Percentiles rank a stretch among this genome's conserved stretches.
Conservation (phyloP, 2,329 filamentous ascomycete species). For the Coniochaeta sp. region DNA sequence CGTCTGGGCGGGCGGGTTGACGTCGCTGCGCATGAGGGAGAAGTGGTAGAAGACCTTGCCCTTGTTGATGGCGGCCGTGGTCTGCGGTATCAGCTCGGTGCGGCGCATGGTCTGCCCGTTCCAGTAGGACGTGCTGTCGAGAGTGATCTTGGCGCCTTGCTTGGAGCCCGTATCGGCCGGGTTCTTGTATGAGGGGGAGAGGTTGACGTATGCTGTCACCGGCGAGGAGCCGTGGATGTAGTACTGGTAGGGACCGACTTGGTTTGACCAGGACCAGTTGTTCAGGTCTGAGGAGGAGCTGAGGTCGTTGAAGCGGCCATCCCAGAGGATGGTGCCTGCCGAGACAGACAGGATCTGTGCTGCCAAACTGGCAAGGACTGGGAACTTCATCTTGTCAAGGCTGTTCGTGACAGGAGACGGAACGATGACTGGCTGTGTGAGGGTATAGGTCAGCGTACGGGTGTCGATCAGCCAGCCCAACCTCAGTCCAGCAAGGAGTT, state of each 20-base stretch:
- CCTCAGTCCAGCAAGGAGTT: neutral
- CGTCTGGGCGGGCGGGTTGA: slow-evolving; percentile 47
- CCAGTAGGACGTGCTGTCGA: slow-evolving; percentile 54
- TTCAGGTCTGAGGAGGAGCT: slow-evolving; percentile 40
- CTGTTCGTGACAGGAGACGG: neutral
- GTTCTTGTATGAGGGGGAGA: slow-evolving; percentile 51
- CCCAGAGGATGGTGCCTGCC: slow-evolving; percentile 47
- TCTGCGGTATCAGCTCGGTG: slow-evolving; percentile 63
- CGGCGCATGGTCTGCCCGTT: slow-evolving; percentile 61
- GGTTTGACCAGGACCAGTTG: slow-evolving; percentile 55
- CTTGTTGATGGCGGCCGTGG: slow-evolving; percentile 48
- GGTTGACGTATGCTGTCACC: slow-evolving; percentile 49
- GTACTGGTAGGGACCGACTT: slow-evolving; percentile 60
- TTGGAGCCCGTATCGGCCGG: slow-evolving; percentile 47
- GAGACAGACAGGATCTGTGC: slow-evolving; percentile 12
- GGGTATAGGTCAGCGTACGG: neutral
- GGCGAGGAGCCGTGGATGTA: slow-evolving; percentile 58
- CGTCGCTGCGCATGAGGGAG: slow-evolving; percentile 45
- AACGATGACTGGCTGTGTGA: neutral
- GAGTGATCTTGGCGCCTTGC: slow-evolving; percentile 58
- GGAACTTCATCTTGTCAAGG: slow-evolving; percentile 13
- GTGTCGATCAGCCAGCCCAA: neutral
- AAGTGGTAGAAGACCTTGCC: slow-evolving; percentile 64
- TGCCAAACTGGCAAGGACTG: slow-evolving; percentile 11
- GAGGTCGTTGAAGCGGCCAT: slow-evolving; percentile 52